Evolutionary conservation across 129 eudicot species (phyloP), one percentile per base, ranked within the genome.

Genomic region (Deinandra increscens): DNA sequence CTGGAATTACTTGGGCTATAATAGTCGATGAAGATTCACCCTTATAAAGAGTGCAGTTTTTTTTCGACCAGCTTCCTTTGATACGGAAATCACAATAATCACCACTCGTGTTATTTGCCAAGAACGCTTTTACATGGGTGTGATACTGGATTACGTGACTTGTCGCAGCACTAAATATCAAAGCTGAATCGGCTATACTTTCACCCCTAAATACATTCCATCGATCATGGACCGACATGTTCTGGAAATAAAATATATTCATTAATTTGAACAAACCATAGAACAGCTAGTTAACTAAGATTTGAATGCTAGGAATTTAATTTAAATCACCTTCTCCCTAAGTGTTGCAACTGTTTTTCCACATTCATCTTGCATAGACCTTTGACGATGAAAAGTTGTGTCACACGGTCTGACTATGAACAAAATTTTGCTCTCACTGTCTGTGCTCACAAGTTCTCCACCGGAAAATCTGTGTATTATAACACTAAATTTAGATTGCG

Each of bases 31-130:
- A 66, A n/a, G 59, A 13, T 45, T 45, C 59, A 45, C 71, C 71
- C 29, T 3, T 15, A 66, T 26, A 46, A 29, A 46, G 46, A n/a
- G 15, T 17, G 26, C 60, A 67, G 22, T 9, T 17, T 67, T 17
- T 46, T 6, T 67, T 37, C 9, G 60, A 29, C 72, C 60, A 67
- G 31, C 44, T 46, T 67, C 72, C 72, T 48, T 29, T 66, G 23
- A 66, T 44, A n/a, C 14, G 31, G 42, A 66, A 66, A 14, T 66
- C 71, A 45, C 56, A 22, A 6, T n/a, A n/a, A n/a, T 22, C 58
- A 6, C 44, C 9, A 44, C 42, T 45, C 26, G 0, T 26, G n/a
- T 15, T 46, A 55, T 41, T 66, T 45, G 20, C 71, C 71, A 66
- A 26, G n/a, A 5, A n/a, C 59, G 46, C 71, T 10, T 33, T n/a